These are phyloP conservation scores for Paraurostyla sp. DNA, from an alignment of 73 alveolate genomes.

Conservation along the genomic window DNA sequence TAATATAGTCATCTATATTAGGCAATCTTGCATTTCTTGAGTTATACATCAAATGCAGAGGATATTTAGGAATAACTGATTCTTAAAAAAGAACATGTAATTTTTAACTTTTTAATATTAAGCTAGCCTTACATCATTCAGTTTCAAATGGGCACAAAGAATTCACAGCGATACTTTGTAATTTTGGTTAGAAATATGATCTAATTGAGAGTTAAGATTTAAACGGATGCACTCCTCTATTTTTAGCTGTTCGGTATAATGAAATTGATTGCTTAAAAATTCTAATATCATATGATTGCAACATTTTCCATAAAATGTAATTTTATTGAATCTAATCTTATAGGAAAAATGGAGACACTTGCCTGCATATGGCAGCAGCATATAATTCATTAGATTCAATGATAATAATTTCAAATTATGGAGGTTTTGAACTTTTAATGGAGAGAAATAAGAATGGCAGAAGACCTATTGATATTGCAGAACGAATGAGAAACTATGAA, in stretches of 20 bases:
- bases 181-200: constrained; percentile 46
- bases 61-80: constrained; percentile 46
- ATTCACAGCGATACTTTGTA: constrained; percentile 35
- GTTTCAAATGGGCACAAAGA: constrained; percentile 68
- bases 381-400: constrained; percentile 67
- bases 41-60: constrained; percentile 51
- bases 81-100: constrained; percentile 63
- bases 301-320: constrained; percentile 55
- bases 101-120: neutral
- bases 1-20: constrained; percentile 61
- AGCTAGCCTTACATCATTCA: constrained; percentile 67
- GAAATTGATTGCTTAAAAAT: constrained; percentile 61
- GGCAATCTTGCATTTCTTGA: constrained; percentile 71
- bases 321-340: neutral
- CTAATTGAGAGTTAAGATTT: constrained; percentile 48
- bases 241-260: constrained; percentile 58
- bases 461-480: constrained; percentile 70
- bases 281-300: constrained; percentile 52
- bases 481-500: constrained; percentile 37
- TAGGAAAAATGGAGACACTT: constrained; percentile 66
- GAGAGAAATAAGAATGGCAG: constrained; percentile 40
- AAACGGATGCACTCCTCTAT: constrained; percentile 60
- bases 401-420: constrained; percentile 47
- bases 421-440: constrained; percentile 44
- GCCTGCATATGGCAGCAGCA: constrained; percentile 71